Base-by-base conservation (phyloP, 176 grass and related monocot species). In the Hyparrhenia diplandra region DNA sequence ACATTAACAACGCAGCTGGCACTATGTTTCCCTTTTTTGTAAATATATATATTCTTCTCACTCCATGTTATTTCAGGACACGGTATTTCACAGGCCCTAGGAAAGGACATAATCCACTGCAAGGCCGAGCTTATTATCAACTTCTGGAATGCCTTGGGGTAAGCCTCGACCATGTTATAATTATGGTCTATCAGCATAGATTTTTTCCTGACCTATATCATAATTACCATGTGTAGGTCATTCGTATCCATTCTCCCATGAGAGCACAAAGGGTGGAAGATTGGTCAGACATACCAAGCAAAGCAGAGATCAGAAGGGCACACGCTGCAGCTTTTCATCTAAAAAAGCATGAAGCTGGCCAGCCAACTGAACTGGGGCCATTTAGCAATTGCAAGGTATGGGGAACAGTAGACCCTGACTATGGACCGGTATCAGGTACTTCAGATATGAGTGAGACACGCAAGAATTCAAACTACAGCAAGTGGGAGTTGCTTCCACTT, bases 41-140 rank as follows among this genome's bases (percentile, higher is more conserved):
- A 21, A 42, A 81, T 76, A 37, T 64, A 36, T 81, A 58, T 82
- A 21, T 84, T 59, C 24, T 88, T 24, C 68, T 34, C 30, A 71
- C 45, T 49, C 14, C 45, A 49, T 16, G 82, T 85, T 84, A 11
- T 86, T 77, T 59, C 71, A 98, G 96, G 96, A 98, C 90, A 10
- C 84, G 96, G 20, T 99, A 99, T 77, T 99, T 99, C 75, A 91
- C 92, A 80, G 8, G 80, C 51, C 96, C 96, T 40, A 95, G 82
- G 73, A 91, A 93, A 76, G 96, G 96, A 13, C 96, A 99, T 63
- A 99, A 95, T 87, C 96, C 96, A 84, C 79, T 99, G 49, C 96
- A 99, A 88, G 96, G 96, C 17, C 83, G 96, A 30, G 92, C 92
- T 40, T 99, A 99, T 84, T 99, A 95, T 89, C 96, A 99, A 95